Base-by-base conservation (phyloP, 164 flowering plant genomes). In the Magnolia changhungtana region DNA sequence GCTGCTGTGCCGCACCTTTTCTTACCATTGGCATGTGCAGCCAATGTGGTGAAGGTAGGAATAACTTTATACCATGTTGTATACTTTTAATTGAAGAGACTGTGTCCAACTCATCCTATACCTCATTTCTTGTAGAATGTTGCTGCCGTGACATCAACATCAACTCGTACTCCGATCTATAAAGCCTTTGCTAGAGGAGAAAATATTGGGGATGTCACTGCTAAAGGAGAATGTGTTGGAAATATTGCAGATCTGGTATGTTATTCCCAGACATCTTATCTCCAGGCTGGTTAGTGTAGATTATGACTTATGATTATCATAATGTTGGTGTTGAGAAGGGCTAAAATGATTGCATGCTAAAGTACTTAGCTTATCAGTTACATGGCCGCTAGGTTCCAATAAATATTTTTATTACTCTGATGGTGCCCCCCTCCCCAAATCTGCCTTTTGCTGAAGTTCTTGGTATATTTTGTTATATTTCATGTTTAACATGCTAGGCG, bases 101-200 rank as follows among this genome's bases (percentile, higher is more conserved):
- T 21, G 13, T 65, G 23, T 52, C 74, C 82, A 45, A 70, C 74
- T 10, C 50, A 27, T 55, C 18, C 18, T 16, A 66, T 70, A 21
- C 71, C 77, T 67, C 4, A 63, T 80, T 75, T 6, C 66, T 74
- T 76, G 45, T 71, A 96, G 99, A 96, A 96, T 88, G 98, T 96
- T 77, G 93, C 85, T 80, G 98, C 99, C 74, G 99, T 96, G 50
- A 92, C 99, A 74, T 94, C 99, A 77, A 96, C 99, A 75, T 94
- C 99, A 76, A 96, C 99, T 67, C 95, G 99, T 51, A 90, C 98
- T 37, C 99, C 99, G 75, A 96, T 96, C 66, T 96, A 96, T 84
- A 96, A 96, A 86, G 99, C 99, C 71, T 96, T 96, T 89, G 99
- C 99, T 23, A 93, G 81, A 84, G 99, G 99, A 75, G 99, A 96